phyloP scores from a whole-genome alignment of 1,284 basidiomycete genomes.

The Serendipita sp. region DNA sequence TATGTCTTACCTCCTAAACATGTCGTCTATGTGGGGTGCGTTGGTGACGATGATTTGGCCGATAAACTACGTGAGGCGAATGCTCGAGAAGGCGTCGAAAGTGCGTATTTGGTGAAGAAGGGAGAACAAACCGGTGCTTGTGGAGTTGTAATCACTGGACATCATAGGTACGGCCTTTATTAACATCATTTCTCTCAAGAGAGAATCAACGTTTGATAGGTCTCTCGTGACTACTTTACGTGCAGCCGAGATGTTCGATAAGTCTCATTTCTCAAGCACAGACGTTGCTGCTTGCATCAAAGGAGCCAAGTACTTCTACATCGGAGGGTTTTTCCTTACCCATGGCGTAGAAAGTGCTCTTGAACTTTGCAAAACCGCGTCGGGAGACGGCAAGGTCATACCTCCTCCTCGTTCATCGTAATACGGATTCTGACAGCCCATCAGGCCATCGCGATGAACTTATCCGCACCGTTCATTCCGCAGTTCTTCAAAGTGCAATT shows the following conservation, averaged over 20 bases:
- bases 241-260: slow-evolving; percentile 80
- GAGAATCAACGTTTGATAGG: slow-evolving; percentile 26
- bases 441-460: slow-evolving; percentile 79
- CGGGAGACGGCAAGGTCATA: slow-evolving; percentile 57
- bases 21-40: slow-evolving; percentile 90
- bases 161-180: slow-evolving; percentile 50
- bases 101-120: slow-evolving; percentile 80
- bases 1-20: slow-evolving; percentile 81
- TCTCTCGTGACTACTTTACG: slow-evolving; percentile 86
- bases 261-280: slow-evolving; percentile 65
- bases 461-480: slow-evolving; percentile 94
- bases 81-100: slow-evolving; percentile 78
- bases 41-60: slow-evolving; percentile 85
- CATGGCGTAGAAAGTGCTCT: slow-evolving; percentile 72
- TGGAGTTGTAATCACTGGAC: slow-evolving; percentile 89
- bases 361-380: slow-evolving; percentile 71
- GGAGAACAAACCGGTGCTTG: slow-evolving; percentile 91
- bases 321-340: slow-evolving; percentile 96
- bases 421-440: slow-evolving; percentile 3
- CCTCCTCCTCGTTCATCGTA: slow-evolving; percentile 10
- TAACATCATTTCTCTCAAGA: not conserved
- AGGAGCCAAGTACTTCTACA: slow-evolving; percentile 78
- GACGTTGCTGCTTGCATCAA: slow-evolving; percentile 67
- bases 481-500: slow-evolving; percentile 86
- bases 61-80: slow-evolving; percentile 87